These are phyloP conservation scores for Coccomyxa sp. DNA, from an alignment of 139 green algal genomes.

Conservation along the genomic window DNA sequence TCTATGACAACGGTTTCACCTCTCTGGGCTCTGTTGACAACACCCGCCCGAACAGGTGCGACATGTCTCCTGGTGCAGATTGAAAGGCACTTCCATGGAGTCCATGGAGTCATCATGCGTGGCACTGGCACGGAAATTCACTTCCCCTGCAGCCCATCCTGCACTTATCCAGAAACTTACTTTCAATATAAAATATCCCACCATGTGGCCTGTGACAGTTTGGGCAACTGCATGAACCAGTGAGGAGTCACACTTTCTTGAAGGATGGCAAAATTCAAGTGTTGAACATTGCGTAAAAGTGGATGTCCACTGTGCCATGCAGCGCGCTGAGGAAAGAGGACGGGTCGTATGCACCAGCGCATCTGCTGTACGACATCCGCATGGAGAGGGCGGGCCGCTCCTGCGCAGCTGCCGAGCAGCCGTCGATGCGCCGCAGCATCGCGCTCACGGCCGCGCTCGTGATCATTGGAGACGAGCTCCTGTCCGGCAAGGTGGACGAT, in stretches of 20 bases:
- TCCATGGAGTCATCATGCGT: not conserved
- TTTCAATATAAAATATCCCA: no score
- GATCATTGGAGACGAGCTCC: constrained; percentile 49
- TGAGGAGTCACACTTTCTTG: no score
- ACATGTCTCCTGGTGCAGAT: not conserved
- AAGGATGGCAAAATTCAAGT: no score
- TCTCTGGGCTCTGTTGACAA: constrained; percentile 64
- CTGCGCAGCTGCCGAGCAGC: constrained; percentile 3
- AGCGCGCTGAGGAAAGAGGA: constrained; percentile 59
- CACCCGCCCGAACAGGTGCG: constrained; percentile 71
- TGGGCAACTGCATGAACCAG: no score
- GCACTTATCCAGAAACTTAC: not conserved
- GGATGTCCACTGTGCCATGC: constrained; percentile 2
- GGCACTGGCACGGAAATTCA: not conserved
- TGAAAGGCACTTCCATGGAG: not conserved
- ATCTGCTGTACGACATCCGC: constrained; percentile 67
- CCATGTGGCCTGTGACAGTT: no score
- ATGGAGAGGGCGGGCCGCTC: constrained; percentile 66
- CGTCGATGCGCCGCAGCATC: not conserved
- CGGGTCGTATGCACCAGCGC: constrained; percentile 70
- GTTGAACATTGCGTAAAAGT: no score
- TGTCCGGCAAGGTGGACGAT: constrained; percentile 63
- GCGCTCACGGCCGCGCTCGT: constrained; percentile 1
- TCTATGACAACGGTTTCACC: constrained; percentile 92
- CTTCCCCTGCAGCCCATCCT: not conserved